Conservation (phyloP, 2,329 filamentous ascomycete species). For the Emergomyces orientalis region DNA sequence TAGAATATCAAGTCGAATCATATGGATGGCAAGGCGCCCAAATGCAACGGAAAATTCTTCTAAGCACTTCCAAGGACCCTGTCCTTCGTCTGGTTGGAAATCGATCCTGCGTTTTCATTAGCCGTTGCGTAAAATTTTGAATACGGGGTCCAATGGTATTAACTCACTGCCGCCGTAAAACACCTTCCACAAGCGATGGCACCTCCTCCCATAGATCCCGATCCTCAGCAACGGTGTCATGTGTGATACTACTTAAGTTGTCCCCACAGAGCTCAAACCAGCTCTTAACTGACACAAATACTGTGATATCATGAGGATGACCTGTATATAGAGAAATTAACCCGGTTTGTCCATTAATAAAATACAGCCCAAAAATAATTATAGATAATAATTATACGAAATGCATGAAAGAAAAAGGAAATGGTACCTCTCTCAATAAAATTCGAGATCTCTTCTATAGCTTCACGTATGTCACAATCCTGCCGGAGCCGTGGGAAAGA, state of each 20-base stretch:
- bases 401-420: constrained; percentile 1
- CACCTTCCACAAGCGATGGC: constrained; percentile 31
- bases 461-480: constrained; percentile 24
- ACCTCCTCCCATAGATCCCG: constrained; percentile 39
- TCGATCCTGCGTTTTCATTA: constrained; percentile 19
- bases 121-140: background rate
- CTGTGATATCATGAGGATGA: constrained; percentile 22
- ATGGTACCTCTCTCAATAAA: constrained; percentile 32
- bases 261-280: constrained; percentile 36
- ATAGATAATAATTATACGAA: constrained; percentile 5
- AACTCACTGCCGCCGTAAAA: constrained; percentile 34
- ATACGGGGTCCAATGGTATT: background rate
- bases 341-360: background rate
- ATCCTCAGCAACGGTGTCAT: constrained; percentile 31
- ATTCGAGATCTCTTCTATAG: constrained; percentile 25
- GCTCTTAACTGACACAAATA: constrained; percentile 30
- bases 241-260: constrained; percentile 27
- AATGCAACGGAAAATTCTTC: constrained; percentile 36
- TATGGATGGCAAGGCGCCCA: constrained; percentile 32
- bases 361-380: background rate
- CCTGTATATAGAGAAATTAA: constrained; percentile 17
- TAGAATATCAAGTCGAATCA: constrained; percentile 33
- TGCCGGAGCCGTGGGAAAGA: constrained; percentile 30
- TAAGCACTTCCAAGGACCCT: constrained; percentile 25
- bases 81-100: constrained; percentile 26